These are phyloP conservation scores for Annulohypoxylon nitens DNA, from an alignment of 495 filamentous ascomycete species.

Conservation along the genomic window DNA sequence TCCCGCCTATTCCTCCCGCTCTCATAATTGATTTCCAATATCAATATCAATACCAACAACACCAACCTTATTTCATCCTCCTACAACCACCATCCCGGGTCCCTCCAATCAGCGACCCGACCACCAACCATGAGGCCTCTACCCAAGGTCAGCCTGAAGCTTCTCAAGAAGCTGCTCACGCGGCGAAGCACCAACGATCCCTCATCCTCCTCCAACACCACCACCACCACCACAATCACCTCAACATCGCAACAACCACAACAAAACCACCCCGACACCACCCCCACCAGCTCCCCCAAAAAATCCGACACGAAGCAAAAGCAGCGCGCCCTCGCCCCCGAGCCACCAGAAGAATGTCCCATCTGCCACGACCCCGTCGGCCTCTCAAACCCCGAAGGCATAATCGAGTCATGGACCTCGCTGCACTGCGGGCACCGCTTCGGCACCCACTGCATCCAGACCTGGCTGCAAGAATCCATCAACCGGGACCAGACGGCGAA, in stretches of 20 bases:
- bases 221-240: background rate
- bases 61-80: conserved; percentile 10
- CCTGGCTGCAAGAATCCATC: conserved; percentile 53
- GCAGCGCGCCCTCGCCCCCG: conserved; percentile 18
- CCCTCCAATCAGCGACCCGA: conserved; percentile 11
- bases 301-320: conserved; percentile 15
- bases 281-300: conserved; percentile 21
- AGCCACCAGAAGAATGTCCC: conserved; percentile 53
- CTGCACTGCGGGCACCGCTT: conserved; percentile 62
- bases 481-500: conserved; percentile 52
- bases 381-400: conserved; percentile 52
- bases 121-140: conserved; percentile 38
- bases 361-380: conserved; percentile 62
- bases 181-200: conserved; percentile 11
- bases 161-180: conserved; percentile 46
- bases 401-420: conserved; percentile 57
- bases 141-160: conserved; percentile 43
- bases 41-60: too few species aligned
- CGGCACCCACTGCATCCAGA: conserved; percentile 62
- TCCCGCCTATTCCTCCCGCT: conserved; percentile 5
- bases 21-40: background rate
- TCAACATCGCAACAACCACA: background rate
- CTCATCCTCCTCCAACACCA: background rate
- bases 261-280: background rate
- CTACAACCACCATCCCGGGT: background rate